A percentile compares a stretch with the other conserved stretches of the same genome.
These are phyloP conservation scores for Cadophora luteo-olivacea DNA, from an alignment of 2,329 filamentous ascomycete genomes.

Conservation along the genomic window DNA sequence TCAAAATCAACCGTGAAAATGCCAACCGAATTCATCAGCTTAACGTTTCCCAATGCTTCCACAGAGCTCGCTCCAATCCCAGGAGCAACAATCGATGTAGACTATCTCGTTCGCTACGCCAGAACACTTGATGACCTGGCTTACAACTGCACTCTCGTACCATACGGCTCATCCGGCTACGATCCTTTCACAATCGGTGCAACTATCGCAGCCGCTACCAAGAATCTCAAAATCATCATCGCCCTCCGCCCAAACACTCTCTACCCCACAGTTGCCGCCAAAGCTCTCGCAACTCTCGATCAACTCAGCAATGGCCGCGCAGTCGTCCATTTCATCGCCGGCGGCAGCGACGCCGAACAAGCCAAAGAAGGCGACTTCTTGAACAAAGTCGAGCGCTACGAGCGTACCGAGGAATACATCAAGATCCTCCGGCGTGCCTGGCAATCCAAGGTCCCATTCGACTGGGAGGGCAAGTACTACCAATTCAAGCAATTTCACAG, in stretches of 20 bases:
- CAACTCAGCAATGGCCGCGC: slow-evolving; percentile 63
- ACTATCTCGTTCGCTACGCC: slow-evolving; percentile 62
- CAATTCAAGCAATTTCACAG: slow-evolving; percentile 64
- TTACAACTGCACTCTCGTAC: slow-evolving; percentile 67
- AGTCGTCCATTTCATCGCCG: slow-evolving; percentile 69
- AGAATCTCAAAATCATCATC: slow-evolving; percentile 66
- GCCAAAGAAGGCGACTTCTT: slow-evolving; percentile 66
- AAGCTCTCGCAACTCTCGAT: slow-evolving; percentile 65
- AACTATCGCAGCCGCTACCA: slow-evolving; percentile 62
- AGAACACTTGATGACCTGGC: slow-evolving; percentile 63
- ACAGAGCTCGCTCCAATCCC: slow-evolving; percentile 62
- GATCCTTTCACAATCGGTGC: slow-evolving; percentile 66
- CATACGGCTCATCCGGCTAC: slow-evolving; percentile 61
- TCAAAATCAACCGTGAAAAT: slow-evolving; percentile 41
- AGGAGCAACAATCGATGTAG: slow-evolving; percentile 58
- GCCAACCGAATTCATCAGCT: slow-evolving; percentile 63
- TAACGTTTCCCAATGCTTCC: slow-evolving; percentile 62
- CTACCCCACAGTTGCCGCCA: slow-evolving; percentile 67
- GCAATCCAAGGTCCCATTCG: slow-evolving; percentile 62
- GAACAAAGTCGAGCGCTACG: slow-evolving; percentile 63
- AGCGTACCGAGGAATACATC: slow-evolving; percentile 66
- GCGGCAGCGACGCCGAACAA: slow-evolving; percentile 65
- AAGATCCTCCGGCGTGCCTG: slow-evolving; percentile 64
- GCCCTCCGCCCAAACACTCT: slow-evolving; percentile 67
- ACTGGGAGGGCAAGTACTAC: slow-evolving; percentile 67